Evolutionary conservation across 495 filamentous ascomycete genomes (phyloP).

Genomic region (Xylaria acuta): DNA sequence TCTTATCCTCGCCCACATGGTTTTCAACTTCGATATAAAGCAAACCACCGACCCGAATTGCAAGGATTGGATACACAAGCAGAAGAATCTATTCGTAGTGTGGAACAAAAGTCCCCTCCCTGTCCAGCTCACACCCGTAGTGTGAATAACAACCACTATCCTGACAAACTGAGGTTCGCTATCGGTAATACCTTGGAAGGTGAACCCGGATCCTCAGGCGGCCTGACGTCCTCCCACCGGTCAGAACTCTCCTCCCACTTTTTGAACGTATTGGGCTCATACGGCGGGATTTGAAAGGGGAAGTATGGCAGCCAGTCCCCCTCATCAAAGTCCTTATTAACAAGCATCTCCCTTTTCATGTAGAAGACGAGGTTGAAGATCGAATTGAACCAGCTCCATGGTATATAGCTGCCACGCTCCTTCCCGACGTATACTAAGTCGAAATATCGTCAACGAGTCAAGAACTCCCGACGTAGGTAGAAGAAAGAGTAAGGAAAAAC

Average conservation of each 20-base stretch:
- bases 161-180: not conserved
- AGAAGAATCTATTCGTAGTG: constrained; percentile 32
- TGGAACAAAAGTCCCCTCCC: constrained; percentile 38
- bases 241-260: not conserved
- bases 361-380: not conserved
- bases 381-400: not conserved
- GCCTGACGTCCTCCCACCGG: not conserved
- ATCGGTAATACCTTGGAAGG: not conserved
- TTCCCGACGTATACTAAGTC: not conserved
- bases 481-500: not conserved
- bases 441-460: not conserved
- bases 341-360: not conserved
- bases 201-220: not conserved
- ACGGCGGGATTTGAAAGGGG: not conserved
- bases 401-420: not conserved
- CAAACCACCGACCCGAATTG: constrained; percentile 16
- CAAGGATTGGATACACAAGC: constrained; percentile 25
- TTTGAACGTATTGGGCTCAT: not conserved
- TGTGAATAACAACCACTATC: not conserved
- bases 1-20: constrained; percentile 27
- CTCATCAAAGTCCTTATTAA: not conserved
- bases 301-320: not conserved
- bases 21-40: constrained; percentile 28
- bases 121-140: constrained; percentile 36
- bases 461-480: not conserved